Percentiles rank a stretch among this genome's conserved stretches.
These are phyloP conservation scores for Malus asiatica DNA, from an alignment of 306 rosid species.

Conservation along the genomic window DNA sequence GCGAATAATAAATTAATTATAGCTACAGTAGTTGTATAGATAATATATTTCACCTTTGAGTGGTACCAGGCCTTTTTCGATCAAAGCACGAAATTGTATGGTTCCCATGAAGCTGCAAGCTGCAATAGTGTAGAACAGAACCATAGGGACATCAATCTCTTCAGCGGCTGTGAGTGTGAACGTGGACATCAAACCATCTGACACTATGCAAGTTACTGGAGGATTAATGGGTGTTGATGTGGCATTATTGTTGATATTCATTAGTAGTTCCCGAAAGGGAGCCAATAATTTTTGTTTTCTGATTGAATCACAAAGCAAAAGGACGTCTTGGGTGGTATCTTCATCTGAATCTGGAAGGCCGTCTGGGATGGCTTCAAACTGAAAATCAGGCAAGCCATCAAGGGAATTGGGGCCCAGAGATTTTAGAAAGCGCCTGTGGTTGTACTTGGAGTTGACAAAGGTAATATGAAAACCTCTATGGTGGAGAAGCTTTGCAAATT, in stretches of 20 bases:
- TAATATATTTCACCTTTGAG: slow-evolving; percentile 3
- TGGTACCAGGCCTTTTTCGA: slow-evolving; percentile 10
- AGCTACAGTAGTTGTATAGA: neutral
- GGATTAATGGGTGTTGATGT: neutral
- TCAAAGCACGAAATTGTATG: neutral
- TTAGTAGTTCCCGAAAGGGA: neutral
- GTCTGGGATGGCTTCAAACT: slow-evolving; percentile 1
- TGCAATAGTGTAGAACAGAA: neutral
- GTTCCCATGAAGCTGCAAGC: neutral
- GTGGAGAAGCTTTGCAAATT: slow-evolving; percentile 19
- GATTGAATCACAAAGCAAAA: neutral
- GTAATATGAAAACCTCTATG: slow-evolving; percentile 12
- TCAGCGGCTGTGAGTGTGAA: neutral
- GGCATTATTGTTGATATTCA: neutral
- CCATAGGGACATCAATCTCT: neutral
- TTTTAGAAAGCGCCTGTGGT: slow-evolving; percentile 1
- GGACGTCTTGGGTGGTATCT: neutral
- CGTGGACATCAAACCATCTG: slow-evolving; percentile 3
- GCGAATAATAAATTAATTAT: neutral
- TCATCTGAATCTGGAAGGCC: neutral
- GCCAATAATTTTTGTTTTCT: neutral
- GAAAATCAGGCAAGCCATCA: neutral
- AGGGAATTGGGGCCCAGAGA: neutral
- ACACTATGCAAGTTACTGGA: slow-evolving; percentile 4
- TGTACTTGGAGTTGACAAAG: slow-evolving; percentile 11